A percentile compares a stretch with the other conserved stretches of the same genome.
These are phyloP conservation scores for Picea sitchensis DNA, from an alignment of 75 land plant species.

Conservation along the genomic window DNA sequence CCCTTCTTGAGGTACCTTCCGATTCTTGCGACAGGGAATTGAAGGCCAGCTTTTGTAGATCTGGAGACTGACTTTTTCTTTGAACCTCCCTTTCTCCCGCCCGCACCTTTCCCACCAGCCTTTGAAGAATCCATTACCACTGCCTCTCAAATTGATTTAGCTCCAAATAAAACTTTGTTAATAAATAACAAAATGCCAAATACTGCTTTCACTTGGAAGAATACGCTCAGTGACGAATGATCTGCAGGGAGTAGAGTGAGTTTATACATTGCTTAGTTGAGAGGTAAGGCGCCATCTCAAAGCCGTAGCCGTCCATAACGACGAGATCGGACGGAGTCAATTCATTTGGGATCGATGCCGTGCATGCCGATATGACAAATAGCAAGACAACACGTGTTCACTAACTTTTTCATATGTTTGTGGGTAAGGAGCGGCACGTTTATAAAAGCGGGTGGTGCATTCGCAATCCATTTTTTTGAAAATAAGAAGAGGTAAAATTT, in stretches of 20 bases:
- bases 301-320: not conserved
- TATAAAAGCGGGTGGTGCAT: too few species aligned
- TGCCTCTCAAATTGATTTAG: not conserved
- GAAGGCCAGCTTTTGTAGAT: conserved; percentile 16
- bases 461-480: too few species aligned
- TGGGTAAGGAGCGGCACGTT: too few species aligned
- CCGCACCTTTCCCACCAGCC: conserved; percentile 10
- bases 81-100: conserved; percentile 25
- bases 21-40: conserved; percentile 28
- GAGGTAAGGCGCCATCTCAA: not conserved
- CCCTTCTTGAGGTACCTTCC: conserved; percentile 38
- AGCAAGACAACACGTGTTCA: not conserved
- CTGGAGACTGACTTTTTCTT: conserved; percentile 25
- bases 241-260: rapidly evolving
- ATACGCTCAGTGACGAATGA: not conserved
- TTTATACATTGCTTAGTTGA: not conserved
- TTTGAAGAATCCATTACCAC: not conserved
- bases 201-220: not conserved
- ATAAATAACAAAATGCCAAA: too few species aligned
- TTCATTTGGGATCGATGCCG: not conserved
- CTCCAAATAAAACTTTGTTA: not conserved
- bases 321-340: not conserved
- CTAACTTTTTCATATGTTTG: too few species aligned
- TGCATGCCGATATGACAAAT: not conserved
- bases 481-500: too few species aligned